Conservation (phyloP, 2,329 filamentous ascomycete species). For the Parafenestella ontariensis region DNA sequence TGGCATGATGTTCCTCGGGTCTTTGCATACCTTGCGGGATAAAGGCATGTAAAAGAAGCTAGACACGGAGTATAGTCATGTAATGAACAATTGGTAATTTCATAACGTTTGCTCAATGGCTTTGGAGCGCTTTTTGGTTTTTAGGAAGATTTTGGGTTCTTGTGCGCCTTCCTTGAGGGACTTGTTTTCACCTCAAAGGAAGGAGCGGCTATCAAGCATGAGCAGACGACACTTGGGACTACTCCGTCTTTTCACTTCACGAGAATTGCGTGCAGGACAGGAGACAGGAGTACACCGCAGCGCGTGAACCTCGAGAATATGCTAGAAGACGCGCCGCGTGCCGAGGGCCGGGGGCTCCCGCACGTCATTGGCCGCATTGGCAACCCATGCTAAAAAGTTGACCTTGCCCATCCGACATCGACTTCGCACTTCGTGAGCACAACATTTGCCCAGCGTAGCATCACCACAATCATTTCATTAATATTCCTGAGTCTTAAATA, state of each 20-base stretch:
- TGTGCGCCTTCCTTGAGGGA: neutral
- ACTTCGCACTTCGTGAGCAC: neutral
- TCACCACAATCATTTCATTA: constrained; percentile 22
- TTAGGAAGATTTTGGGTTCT: neutral
- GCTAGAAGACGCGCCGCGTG: constrained; percentile 30
- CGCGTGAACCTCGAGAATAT: constrained; percentile 24
- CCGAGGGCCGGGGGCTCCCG: constrained; percentile 13
- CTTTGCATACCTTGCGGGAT: neutral
- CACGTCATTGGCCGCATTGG: neutral
- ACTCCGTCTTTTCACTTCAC: too few relatives aligned
- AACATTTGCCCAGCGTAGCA: constrained; percentile 2
- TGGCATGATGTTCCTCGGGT: neutral
- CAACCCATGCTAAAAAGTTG: constrained; percentile 20
- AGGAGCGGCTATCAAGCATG: neutral
- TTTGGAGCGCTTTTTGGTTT: neutral
- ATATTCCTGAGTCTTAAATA: constrained; percentile 19
- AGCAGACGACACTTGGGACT: neutral
- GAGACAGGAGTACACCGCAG: neutral
- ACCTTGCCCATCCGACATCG: neutral
- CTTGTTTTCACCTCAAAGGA: neutral
- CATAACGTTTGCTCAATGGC: constrained; percentile 1
- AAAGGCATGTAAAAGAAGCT: neutral
- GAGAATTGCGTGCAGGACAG: neutral
- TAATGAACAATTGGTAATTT: constrained; percentile 14
- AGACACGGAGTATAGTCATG: neutral